Evolutionary conservation across 495 filamentous ascomycete genomes (phyloP), one percentile per base, ranked within the genome.

Genomic region (Venustampulla echinocandica): DNA sequence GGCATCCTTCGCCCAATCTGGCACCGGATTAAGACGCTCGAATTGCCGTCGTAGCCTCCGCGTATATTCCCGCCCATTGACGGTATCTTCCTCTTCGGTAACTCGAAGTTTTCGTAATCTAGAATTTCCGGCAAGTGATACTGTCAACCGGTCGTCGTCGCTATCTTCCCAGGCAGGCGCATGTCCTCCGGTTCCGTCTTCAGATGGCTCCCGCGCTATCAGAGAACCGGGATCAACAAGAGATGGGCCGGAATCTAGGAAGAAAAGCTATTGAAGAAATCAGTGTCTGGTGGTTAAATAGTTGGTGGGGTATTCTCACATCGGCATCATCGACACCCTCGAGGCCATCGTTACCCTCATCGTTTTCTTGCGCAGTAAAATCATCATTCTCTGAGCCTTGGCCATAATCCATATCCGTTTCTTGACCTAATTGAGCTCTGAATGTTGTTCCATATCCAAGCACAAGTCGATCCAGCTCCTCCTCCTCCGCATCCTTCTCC

Each of bases 161-260:
- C 89, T 95, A 65, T 98, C 92, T 53, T 87, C 78, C 92, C 92
- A 98, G 11, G 85, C 82, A 10, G 85, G 66, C 45, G 47, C 45
- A 28, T 72, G 63, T 18, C 58, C 62, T 1, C 61, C 55, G 1
- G 62, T 62, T 19, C 61, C 59, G 1, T 60, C 58, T 17, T 64
- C 56, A 54, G 7, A 54, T 64, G 4, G 54, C 61, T 37, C 59
- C 55, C 2, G 59, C 54, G 5, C 61, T 56, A 36, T 62, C 53
- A 35, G 60, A 55, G 10, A 71, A 59, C 50, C 78, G 70, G 27
- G 73, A 54, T 59, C 69, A 39, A 63, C 75, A 61, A 47, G 71
- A 58, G 55, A 57, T 41, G 68, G 61, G 37, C 71, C 79, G n/a
- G 77, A 71, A 58, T 85, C 83, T 19, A 83, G 64, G 61, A 84